Evolutionary conservation across 2,329 filamentous ascomycete species (phyloP), one percentile per base, ranked within the genome.

Genomic region (Aspergillus niger): DNA sequence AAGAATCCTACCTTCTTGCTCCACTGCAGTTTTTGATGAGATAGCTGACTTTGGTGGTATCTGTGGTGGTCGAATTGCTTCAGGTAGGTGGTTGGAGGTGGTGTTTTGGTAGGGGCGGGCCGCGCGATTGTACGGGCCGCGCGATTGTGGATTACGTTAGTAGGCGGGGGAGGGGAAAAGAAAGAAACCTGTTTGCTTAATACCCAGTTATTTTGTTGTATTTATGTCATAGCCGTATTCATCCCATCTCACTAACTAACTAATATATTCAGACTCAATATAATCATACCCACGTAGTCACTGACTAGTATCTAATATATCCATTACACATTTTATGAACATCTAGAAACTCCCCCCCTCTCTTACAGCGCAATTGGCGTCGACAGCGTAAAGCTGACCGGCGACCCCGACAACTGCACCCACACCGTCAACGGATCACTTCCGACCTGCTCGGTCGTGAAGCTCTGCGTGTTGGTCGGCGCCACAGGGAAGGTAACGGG

Each of bases 401-500:
- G 71, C 0, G 74, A 72, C 1, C 82, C 82, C 10, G 74, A 70
- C 55, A 85, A 69, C 28, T 73, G 73, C 24, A 81, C 77, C 82
- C 81, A 85, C 55, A 82, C 72, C 2, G 83, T 85, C 47, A 80
- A 67, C 4, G 83, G 82, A 70, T 85, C 83, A 44, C 68, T 78
- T n/a, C 85, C 86, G 17, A 85, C 67, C 71, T 86, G 73, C 67
- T 88, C 84, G 36, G 75, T 77, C 1, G 75, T 77, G 38, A 78
- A 79, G 30, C 79, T 79, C 30, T 77, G 76, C 0, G 76, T 79
- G 44, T 74, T 75, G 17, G 78, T 75, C 10, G 80, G 79, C 1
- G 75, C 68, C 4, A 73, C 74, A 0, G 81, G 84, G 62, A 86
- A 77, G 1, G 84, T 86, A 17, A 87, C 79, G 0, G 85, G 84